Conservation (phyloP, 2,329 filamentous ascomycete species). For the Mycosphaerella arachidis region DNA sequence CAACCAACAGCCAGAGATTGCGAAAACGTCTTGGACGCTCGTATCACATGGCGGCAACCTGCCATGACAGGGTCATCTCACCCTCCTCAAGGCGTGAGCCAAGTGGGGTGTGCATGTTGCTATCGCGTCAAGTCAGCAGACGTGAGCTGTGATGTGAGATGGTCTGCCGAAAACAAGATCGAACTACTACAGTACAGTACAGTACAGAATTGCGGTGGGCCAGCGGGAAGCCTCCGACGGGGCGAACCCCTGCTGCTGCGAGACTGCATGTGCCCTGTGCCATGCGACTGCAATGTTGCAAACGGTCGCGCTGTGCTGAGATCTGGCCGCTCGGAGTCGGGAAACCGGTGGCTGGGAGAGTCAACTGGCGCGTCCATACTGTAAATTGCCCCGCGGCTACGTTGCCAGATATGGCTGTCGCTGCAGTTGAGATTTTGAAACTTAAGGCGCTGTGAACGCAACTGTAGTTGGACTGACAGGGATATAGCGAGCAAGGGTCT, state of each 20-base stretch:
- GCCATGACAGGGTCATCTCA: slow-evolving; percentile 1
- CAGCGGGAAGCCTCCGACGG: not conserved
- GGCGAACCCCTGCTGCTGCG: not conserved
- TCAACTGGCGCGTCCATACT: not conserved
- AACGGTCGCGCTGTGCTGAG: not conserved
- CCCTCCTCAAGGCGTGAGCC: not conserved
- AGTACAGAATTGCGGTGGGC: not conserved
- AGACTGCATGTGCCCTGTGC: not conserved
- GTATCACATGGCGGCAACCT: not conserved
- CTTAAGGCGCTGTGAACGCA: not conserved
- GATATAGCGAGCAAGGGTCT: not conserved
- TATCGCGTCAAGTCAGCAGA: not conserved
- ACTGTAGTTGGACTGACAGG: not conserved
- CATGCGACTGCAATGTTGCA: not conserved
- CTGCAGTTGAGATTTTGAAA: not conserved
- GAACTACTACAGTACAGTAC: not conserved
- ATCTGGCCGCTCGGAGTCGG: not conserved
- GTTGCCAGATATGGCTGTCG: not conserved
- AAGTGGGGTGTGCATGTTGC: slow-evolving; percentile 1
- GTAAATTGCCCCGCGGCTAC: not conserved
- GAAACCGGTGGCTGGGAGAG: not conserved
- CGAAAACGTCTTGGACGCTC: not conserved
- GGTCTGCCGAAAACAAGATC: not conserved
- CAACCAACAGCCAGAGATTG: not conserved
- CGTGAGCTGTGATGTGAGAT: not conserved